These are phyloP conservation scores for Scheffersomyces lignosus DNA, from an alignment of 805 yeast genomes.

Conservation along the genomic window DNA sequence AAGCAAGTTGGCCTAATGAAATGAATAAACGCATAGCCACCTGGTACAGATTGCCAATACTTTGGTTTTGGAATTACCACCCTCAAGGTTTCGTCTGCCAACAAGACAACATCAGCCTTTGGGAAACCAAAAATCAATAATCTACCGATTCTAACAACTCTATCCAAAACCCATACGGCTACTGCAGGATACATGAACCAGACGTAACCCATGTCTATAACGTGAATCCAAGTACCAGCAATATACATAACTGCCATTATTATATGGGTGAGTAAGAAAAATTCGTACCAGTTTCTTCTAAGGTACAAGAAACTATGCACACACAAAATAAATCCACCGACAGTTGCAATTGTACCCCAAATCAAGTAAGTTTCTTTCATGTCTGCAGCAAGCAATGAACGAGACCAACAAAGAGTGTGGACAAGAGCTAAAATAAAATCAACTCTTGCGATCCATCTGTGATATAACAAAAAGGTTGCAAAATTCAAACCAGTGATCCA, in stretches of 20 bases:
- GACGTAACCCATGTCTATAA: conserved; percentile 39
- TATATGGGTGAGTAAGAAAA: conserved; percentile 36
- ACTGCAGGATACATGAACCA: conserved; percentile 28
- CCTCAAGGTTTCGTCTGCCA: conserved; percentile 48
- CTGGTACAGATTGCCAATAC: conserved; percentile 56
- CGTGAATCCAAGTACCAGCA: conserved; percentile 49
- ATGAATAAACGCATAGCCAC: conserved; percentile 62
- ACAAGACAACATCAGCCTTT: conserved; percentile 43
- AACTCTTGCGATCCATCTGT: conserved; percentile 44
- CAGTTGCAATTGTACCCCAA: conserved; percentile 42
- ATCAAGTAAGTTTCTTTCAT: conserved; percentile 15
- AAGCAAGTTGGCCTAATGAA: conserved; percentile 45
- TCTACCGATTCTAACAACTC: conserved; percentile 43
- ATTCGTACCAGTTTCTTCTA: conserved; percentile 39
- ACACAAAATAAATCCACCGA: conserved; percentile 28
- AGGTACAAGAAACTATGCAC: conserved; percentile 32
- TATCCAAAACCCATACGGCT: conserved; percentile 58
- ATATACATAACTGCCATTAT: conserved; percentile 36
- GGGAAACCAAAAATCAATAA: conserved; percentile 43
- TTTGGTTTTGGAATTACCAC: conserved; percentile 52
- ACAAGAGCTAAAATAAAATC: conserved; percentile 26
- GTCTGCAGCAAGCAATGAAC: conserved; percentile 3
- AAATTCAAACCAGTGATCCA: conserved; percentile 60
- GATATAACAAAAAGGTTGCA: conserved; percentile 42
- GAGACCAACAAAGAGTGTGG: conserved; percentile 31